phyloP scores from a whole-genome alignment of 2,329 filamentous ascomycete genomes.

The Lojkania enalia region DNA sequence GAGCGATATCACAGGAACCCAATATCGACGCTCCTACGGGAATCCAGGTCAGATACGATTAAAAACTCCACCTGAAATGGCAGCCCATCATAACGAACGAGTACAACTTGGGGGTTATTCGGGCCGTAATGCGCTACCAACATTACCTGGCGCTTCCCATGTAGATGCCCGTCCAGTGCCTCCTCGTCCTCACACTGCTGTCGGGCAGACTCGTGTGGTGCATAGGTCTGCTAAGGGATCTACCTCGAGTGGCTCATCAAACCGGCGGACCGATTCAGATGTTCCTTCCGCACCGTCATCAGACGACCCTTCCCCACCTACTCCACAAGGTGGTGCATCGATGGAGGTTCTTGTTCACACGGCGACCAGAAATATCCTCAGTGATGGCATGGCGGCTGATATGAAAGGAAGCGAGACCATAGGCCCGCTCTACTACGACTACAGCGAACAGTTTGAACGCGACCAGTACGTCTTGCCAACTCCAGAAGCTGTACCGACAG shows the following conservation, averaged over 20 bases:
- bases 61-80: conserved; percentile 30
- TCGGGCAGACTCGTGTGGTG: conserved; percentile 24
- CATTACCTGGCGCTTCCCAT: conserved; percentile 13
- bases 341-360: conserved; percentile 37
- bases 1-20: conserved; percentile 41
- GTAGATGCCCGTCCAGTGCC: conserved; percentile 29
- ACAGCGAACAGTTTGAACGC: conserved; percentile 43
- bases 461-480: conserved; percentile 20
- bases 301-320: conserved; percentile 49
- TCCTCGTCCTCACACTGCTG: conserved; percentile 23
- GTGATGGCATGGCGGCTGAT: conserved; percentile 37
- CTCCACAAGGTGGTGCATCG: conserved; percentile 44
- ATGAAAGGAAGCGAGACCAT: conserved; percentile 24
- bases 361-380: conserved; percentile 19
- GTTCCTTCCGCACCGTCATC: conserved; percentile 49
- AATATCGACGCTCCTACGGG: conserved; percentile 21
- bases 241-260: conserved; percentile 35
- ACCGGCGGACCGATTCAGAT: conserved; percentile 43
- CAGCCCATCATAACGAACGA: conserved; percentile 27
- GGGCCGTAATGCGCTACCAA: conserved; percentile 18
- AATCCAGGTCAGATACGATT: conserved; percentile 23
- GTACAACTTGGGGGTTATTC: conserved; percentile 15
- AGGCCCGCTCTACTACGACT: conserved; percentile 41
- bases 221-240: conserved; percentile 28
- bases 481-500: conserved; percentile 31